phyloP scores from a whole-genome alignment of 2,329 filamentous ascomycete species.

The Cryoendolithus antarcticus region DNA sequence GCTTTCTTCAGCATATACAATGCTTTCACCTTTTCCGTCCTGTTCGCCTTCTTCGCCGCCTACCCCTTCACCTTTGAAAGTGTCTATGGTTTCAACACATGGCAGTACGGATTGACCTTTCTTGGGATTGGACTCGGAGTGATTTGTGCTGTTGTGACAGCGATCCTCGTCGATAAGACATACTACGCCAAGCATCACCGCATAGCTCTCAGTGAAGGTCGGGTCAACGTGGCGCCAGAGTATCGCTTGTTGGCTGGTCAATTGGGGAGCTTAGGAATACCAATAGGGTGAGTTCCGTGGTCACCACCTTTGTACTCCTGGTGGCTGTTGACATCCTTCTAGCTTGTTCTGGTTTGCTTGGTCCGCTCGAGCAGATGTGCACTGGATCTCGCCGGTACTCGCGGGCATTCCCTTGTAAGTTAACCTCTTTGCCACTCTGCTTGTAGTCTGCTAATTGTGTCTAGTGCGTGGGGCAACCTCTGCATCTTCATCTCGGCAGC shows the following conservation, averaged over 20 bases:
- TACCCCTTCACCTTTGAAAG: slow-evolving; percentile 42
- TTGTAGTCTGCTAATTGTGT: no score
- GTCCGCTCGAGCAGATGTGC: slow-evolving; percentile 22
- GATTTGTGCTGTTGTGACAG: slow-evolving; percentile 38
- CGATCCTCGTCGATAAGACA: slow-evolving; percentile 23
- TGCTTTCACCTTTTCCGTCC: slow-evolving; percentile 19
- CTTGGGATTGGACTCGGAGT: slow-evolving; percentile 58
- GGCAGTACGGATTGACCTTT: slow-evolving; percentile 67
- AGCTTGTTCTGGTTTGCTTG: slow-evolving; percentile 30
- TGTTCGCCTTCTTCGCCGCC: slow-evolving; percentile 23
- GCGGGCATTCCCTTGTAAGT: slow-evolving; percentile 19
- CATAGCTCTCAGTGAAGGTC: slow-evolving; percentile 17
- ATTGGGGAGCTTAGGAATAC: slow-evolving; percentile 23
- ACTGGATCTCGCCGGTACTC: slow-evolving; percentile 28
- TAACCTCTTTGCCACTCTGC: no score
- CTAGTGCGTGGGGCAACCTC: slow-evolving; percentile 17
- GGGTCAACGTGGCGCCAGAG: slow-evolving; percentile 19
- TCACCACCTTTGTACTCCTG: neutral
- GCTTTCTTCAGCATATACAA: slow-evolving; percentile 19
- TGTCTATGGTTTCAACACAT: slow-evolving; percentile 64
- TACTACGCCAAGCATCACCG: slow-evolving; percentile 25
- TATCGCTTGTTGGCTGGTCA: slow-evolving; percentile 24
- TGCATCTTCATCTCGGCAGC: slow-evolving; percentile 21
- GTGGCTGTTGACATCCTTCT: neutral
- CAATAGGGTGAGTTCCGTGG: slow-evolving; percentile 15